These are phyloP conservation scores for Mortierella claussenii DNA, from an alignment of 192 early-diverging fungal genomes.

Conservation along the genomic window DNA sequence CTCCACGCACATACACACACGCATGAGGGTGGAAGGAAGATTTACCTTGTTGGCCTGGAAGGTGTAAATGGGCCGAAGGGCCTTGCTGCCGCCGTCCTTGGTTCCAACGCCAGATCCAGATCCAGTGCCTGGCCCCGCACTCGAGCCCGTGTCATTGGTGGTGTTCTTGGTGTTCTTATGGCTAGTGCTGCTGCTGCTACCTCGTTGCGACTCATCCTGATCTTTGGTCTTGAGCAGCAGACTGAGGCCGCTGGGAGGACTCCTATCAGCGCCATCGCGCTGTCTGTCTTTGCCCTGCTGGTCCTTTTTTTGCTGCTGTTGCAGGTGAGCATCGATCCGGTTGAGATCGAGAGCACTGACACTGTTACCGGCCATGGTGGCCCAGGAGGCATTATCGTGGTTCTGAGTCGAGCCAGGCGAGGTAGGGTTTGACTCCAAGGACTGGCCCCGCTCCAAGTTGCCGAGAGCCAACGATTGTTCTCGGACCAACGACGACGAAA, in stretches of 20 bases:
- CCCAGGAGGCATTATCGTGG: slow-evolving; percentile 10
- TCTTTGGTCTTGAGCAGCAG: slow-evolving; percentile 44
- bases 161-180: slow-evolving; percentile 3
- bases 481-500: slow-evolving; percentile 38
- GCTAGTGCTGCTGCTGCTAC: too few species aligned
- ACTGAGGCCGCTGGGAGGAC: slow-evolving; percentile 47
- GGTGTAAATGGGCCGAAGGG: too few species aligned
- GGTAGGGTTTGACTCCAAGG: slow-evolving; percentile 12
- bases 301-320: slow-evolving; percentile 1
- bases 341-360: background rate
- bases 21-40: too few species aligned
- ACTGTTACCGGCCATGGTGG: background rate
- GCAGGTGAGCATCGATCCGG: slow-evolving; percentile 2
- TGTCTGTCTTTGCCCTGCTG: slow-evolving; percentile 15
- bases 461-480: slow-evolving; percentile 50
- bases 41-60: too few species aligned
- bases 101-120: too few species aligned
- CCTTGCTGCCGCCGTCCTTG: too few species aligned
- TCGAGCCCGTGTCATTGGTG: slow-evolving; percentile 6
- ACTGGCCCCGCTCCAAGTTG: slow-evolving; percentile 28
- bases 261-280: slow-evolving; percentile 15
- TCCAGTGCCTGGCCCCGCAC: too few species aligned
- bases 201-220: slow-evolving; percentile 16
- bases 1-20: too few species aligned
- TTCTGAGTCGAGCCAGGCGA: background rate